Evolutionary conservation across 108 stramenopile genomes (phyloP), one percentile per base, ranked within the genome.

Genomic region (Stephanodiscus minutulus): DNA sequence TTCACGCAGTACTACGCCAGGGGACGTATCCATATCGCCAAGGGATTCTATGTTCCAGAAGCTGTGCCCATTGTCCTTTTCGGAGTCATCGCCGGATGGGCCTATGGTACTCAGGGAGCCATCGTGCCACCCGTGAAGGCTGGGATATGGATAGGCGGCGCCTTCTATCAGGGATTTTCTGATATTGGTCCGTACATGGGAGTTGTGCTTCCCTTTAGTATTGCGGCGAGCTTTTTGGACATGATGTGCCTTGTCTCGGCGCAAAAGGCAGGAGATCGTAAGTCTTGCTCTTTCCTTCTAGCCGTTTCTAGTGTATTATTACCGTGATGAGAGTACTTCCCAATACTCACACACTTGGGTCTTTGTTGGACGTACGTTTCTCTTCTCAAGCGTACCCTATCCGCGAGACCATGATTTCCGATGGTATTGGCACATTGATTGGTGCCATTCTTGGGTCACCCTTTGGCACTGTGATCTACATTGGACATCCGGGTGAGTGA

Each of bases 381-480:
- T 11, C 39, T 8, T 39, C 39, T 39, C 39, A 9, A 39, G 39
- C 72, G 2, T 88, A 74, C 73, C 82, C 84, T 33, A 73, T 90
- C 29, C 73, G 70, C 1, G 89, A 87, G 66, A 79, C 82, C 10
- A 85, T 90, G 87, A 71, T 87, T 58, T 44, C 52, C 12, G 89
- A 90, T 72, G 89, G 89, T 29, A 62, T 88, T 48, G 89, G 89
- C 52, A 90, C 89, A 24, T 52, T 81, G 20, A 70, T 88, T 73
- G 80, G 81, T 37, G 61, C 85, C 18, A 63, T 87, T 46, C 82
- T 90, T 24, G 89, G 89, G 20, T 73, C 61, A 43, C 86, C 86
- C 7, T 90, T 87, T 65, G 87, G 87, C 48, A 88, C 87, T 28
- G 84, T 85, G 44, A 67, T 90, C 37, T 87, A 87, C 80, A 83